phyloP scores from a whole-genome alignment of 139 green algal species.

The Tetraselmis chui region DNA sequence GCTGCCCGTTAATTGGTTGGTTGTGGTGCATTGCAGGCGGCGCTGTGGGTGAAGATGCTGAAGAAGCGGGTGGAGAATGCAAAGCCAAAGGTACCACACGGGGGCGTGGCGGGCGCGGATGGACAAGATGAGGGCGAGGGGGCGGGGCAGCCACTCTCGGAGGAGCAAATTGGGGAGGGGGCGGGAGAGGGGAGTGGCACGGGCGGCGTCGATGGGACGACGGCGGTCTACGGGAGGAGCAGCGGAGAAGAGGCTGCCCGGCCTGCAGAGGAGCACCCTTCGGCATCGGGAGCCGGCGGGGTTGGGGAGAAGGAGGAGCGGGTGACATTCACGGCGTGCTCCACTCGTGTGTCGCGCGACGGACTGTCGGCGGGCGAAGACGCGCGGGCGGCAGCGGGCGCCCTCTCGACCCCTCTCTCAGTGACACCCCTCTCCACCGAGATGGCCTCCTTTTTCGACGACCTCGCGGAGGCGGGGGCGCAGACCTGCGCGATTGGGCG shows the following conservation, averaged over 20 bases:
- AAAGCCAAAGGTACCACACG: not conserved
- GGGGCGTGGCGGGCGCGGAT: not conserved
- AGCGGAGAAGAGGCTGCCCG: not conserved
- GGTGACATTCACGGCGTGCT: not conserved
- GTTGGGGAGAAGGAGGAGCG: not conserved
- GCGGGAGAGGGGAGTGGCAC: too few species aligned
- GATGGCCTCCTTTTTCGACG: not conserved
- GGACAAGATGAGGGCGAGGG: not conserved
- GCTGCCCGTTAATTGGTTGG: too few species aligned
- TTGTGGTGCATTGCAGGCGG: too few species aligned
- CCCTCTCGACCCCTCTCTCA: too few species aligned
- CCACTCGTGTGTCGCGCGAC: too few species aligned
- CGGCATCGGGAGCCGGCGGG: not conserved
- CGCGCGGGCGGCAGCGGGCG: too few species aligned
- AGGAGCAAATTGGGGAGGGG: too few species aligned
- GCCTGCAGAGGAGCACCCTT: too few species aligned
- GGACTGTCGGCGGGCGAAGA: too few species aligned
- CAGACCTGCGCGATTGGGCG: not conserved
- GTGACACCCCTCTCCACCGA: not conserved
- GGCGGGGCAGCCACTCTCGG: not conserved
- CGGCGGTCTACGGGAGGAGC: too few species aligned
- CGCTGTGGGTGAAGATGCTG: not conserved
- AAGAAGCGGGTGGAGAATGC: not conserved
- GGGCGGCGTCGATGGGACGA: too few species aligned
- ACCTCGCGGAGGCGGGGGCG: not conserved